These are phyloP conservation scores for Nitzschia sp. DNA, from an alignment of 108 stramenopile species.

Conservation along the genomic window DNA sequence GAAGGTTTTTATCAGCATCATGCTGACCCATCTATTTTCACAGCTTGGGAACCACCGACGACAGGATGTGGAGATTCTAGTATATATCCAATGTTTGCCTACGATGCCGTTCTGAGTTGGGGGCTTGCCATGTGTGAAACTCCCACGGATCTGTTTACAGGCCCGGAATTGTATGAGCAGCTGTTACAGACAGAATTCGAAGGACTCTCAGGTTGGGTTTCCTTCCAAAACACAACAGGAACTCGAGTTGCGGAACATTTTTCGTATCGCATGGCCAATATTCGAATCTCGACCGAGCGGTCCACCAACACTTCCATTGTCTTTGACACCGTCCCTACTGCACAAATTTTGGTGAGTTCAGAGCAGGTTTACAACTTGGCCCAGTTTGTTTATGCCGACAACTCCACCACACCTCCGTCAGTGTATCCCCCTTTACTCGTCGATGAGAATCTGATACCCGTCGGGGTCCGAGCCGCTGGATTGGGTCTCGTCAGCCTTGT, in stretches of 20 bases:
- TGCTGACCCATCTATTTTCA: neutral
- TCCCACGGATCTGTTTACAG: neutral
- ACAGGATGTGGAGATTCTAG: slow-evolving; percentile 1
- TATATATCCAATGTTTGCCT: slow-evolving; percentile 26
- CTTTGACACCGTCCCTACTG: neutral
- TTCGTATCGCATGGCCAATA: neutral
- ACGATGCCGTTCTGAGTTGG: slow-evolving; percentile 48
- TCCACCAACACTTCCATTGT: neutral
- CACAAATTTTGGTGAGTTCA: neutral
- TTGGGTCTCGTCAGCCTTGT: neutral
- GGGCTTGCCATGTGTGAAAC: slow-evolving; percentile 46
- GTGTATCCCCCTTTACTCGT: neutral
- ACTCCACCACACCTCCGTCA: neutral
- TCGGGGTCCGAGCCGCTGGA: neutral
- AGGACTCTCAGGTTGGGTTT: neutral
- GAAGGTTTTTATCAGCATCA: neutral
- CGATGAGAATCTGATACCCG: neutral
- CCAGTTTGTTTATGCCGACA: neutral
- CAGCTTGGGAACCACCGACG: neutral
- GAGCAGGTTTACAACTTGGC: neutral
- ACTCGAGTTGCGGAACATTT: neutral
- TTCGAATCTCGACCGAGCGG: neutral
- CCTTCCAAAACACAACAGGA: neutral
- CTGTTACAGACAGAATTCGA: neutral
- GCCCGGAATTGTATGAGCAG: neutral